Percentiles rank a stretch among this genome's conserved stretches.
Conservation (phyloP, 1,284 basidiomycete species). For the Ustilago loliicola region DNA sequence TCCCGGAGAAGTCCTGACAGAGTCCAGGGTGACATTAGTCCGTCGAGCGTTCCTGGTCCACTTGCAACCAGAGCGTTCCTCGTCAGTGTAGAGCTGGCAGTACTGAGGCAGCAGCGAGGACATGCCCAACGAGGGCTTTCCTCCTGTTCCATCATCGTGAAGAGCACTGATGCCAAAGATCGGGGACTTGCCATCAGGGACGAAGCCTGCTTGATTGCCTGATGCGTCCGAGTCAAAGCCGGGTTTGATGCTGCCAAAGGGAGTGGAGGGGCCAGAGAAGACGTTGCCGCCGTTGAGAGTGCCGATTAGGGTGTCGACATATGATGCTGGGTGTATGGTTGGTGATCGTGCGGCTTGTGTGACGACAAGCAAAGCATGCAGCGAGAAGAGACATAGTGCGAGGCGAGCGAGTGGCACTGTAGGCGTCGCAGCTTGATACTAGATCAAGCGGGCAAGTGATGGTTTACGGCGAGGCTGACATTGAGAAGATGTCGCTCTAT, state of each 20-base stretch:
- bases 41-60: slow-evolving; percentile 18
- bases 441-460: background rate
- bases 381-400: background rate
- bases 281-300: slow-evolving; percentile 48
- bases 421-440: background rate
- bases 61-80: slow-evolving; percentile 30
- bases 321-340: slow-evolving; percentile 23
- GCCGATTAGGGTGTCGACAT: slow-evolving; percentile 40
- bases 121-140: slow-evolving; percentile 31
- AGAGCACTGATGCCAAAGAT: slow-evolving; percentile 43
- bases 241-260: slow-evolving; percentile 47
- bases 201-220: slow-evolving; percentile 45
- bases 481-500: background rate
- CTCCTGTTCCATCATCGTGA: slow-evolving; percentile 48
- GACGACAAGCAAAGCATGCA: background rate
- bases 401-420: background rate
- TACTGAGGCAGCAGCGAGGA: slow-evolving; percentile 43
- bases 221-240: slow-evolving; percentile 31
- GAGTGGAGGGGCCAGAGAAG: slow-evolving; percentile 35
- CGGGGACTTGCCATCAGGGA: slow-evolving; percentile 22
- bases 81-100: slow-evolving; percentile 32
- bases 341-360: background rate
- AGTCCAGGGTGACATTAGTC: background rate
- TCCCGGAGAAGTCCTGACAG: slow-evolving; percentile 19
- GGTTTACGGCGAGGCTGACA: background rate